Percentiles rank a stretch among this genome's conserved stretches.
phyloP scores from a whole-genome alignment of 176 grass and related monocot species.

The Oryza meyeriana region DNA sequence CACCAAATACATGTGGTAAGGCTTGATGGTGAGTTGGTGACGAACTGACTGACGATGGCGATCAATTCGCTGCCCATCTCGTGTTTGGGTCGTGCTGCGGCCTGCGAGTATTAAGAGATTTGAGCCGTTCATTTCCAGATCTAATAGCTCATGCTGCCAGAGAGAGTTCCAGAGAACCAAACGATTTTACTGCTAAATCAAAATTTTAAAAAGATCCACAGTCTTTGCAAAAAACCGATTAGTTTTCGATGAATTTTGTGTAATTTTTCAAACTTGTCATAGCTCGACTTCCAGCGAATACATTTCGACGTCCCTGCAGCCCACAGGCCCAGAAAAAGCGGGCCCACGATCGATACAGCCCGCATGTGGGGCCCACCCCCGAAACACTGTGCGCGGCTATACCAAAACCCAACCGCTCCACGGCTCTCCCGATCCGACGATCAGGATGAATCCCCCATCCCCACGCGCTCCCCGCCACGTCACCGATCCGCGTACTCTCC shows the following conservation, averaged over 20 bases:
- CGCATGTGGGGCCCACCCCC: neutral
- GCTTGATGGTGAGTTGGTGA: too few relatives aligned
- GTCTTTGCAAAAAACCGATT: too few relatives aligned
- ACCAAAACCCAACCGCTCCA: neutral
- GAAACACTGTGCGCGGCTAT: conserved; percentile 33
- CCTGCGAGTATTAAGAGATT: too few relatives aligned
- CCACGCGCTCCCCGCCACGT: neutral
- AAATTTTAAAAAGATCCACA: too few relatives aligned
- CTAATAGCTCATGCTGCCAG: too few relatives aligned
- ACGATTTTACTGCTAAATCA: too few relatives aligned
- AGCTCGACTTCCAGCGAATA: neutral
- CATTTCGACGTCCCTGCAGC: neutral
- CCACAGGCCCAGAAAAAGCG: neutral
- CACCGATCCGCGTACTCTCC: conserved; percentile 51
- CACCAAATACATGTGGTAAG: too few relatives aligned
- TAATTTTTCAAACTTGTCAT: neutral
- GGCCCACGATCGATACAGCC: neutral
- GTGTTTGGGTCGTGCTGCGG: too few relatives aligned
- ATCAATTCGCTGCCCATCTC: too few relatives aligned
- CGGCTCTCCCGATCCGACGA: conserved; percentile 32
- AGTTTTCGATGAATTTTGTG: neutral
- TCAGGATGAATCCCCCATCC: neutral
- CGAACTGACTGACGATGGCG: too few relatives aligned
- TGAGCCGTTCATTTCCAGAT: too few relatives aligned
- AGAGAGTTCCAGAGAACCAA: too few relatives aligned